These are phyloP conservation scores for Naganishia antarctica DNA, from an alignment of 768 basidiomycete species.

Conservation along the genomic window DNA sequence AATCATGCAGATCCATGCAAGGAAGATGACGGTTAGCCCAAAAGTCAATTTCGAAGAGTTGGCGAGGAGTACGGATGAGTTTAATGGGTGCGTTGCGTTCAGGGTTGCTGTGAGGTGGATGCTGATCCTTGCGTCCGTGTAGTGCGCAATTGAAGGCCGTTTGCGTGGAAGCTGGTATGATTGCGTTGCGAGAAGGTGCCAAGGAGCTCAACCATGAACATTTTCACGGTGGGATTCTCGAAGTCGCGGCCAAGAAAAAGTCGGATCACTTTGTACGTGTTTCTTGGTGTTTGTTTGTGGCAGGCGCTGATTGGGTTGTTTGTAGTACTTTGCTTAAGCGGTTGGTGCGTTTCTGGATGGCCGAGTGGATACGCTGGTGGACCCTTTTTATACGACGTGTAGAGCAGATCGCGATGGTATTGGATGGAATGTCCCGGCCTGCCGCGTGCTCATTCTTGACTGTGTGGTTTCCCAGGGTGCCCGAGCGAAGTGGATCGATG, in stretches of 20 bases:
- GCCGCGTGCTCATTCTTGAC: no score
- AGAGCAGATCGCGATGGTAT: no score
- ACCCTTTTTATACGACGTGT: no score
- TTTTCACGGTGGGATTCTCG: conserved; percentile 61
- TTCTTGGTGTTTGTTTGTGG: neutral
- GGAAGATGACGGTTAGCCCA: conserved; percentile 82
- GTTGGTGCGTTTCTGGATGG: no score
- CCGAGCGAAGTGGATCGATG: no score
- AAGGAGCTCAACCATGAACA: conserved; percentile 86
- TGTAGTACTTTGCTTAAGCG: conserved; percentile 44
- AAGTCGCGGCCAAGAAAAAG: conserved; percentile 99
- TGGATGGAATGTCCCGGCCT: no score
- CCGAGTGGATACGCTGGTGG: no score
- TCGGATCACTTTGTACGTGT: conserved; percentile 64
- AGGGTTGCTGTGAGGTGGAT: no score
- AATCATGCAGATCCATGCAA: conserved; percentile 92
- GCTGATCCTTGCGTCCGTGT: no score
- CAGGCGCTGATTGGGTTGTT: neutral
- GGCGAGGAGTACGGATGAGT: conserved; percentile 93
- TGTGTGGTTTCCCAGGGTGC: no score
- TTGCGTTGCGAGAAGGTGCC: conserved; percentile 88
- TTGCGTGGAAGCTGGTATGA: conserved; percentile 99
- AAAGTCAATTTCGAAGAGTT: conserved; percentile 97
- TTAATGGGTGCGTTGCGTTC: no score
- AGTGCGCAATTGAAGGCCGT: conserved; percentile 72